Evolutionary conservation across 805 yeast species (phyloP), one percentile per base, ranked within the genome.

Genomic region (Debaryomyces castellii): DNA sequence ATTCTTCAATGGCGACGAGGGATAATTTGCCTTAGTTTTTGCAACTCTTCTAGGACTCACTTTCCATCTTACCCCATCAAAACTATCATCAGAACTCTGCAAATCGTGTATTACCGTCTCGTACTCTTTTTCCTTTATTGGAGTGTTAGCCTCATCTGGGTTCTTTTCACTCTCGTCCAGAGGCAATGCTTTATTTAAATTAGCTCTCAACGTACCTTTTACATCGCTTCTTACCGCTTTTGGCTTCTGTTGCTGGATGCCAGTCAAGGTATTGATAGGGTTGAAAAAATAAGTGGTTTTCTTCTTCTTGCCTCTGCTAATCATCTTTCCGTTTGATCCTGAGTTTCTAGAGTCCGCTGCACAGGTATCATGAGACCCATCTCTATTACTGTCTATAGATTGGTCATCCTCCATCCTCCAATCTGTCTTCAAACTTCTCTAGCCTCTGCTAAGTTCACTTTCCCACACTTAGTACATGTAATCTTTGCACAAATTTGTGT

Each of bases 21-120:
- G 70, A 7, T 69, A 45, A 16, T 54, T 51, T 11, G 38, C 43
- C 18, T 34, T 34, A 12, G 35, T 33, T 36, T 41, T 38, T 17
- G 43, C 32, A 36, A 43, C 38, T 41, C 39, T 40, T 46, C 49
- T 41, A 23, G 79, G 78, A 4, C 76, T 69, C 11, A 58, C 57
- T 12, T 65, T 73, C 80, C 80, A 75, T 39, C 69, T 57, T 25
- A 72, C 60, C 1, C 76, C 76, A 36, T 72, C 77, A 48, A 67
- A 71, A 45, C 73, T 69, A 41, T 72, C 76, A 44, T 72, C 77
- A 0, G 76, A 69, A 45, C 71, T 64, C 43, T 67, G 73, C 21
- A 53, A 59, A 16, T 62, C 65, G 21, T 27, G 46, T n/a, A 50
- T 32, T 3, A 49, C 38, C 32, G 44, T 42, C 20, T 50, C 51